Percentiles rank a stretch among this genome's conserved stretches.
Conservation (phyloP, 208 protist genomes). For the Acanthamoeba royreba region DNA sequence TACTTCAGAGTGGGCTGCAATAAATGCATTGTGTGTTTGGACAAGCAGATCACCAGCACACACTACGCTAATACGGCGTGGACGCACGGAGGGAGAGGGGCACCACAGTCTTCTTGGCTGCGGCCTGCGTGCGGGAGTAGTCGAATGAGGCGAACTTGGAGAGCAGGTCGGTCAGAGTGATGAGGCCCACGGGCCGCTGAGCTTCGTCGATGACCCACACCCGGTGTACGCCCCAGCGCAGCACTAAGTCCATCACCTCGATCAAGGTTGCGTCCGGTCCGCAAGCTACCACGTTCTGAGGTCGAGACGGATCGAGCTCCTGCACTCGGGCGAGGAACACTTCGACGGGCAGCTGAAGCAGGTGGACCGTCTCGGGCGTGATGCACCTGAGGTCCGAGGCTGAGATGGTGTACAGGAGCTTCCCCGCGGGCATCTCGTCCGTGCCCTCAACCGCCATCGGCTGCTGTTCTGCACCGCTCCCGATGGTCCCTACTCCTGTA, state of each 20-base stretch:
- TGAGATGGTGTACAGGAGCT: not conserved
- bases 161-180: constrained; percentile 18
- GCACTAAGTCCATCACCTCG: not conserved
- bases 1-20: too few relatives aligned
- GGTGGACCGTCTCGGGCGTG: not conserved
- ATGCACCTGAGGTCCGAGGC: not conserved
- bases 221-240: not conserved
- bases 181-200: not conserved
- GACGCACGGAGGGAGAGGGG: constrained; percentile 11
- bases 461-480: not conserved
- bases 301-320: not conserved
- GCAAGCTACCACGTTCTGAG: not conserved
- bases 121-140: not conserved
- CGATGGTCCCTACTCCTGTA: not conserved
- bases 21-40: too few relatives aligned
- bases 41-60: too few relatives aligned
- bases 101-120: not conserved
- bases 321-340: not conserved
- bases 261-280: not conserved
- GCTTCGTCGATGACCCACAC: not conserved
- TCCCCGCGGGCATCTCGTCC: too few relatives aligned
- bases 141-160: not conserved
- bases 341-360: not conserved
- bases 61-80: too few relatives aligned
- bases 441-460: too few relatives aligned